Percentiles rank a stretch among this genome's conserved stretches.
Evolutionary conservation across 2,329 filamentous ascomycete species (phyloP).

Genomic region (Neospermospora avenae): DNA sequence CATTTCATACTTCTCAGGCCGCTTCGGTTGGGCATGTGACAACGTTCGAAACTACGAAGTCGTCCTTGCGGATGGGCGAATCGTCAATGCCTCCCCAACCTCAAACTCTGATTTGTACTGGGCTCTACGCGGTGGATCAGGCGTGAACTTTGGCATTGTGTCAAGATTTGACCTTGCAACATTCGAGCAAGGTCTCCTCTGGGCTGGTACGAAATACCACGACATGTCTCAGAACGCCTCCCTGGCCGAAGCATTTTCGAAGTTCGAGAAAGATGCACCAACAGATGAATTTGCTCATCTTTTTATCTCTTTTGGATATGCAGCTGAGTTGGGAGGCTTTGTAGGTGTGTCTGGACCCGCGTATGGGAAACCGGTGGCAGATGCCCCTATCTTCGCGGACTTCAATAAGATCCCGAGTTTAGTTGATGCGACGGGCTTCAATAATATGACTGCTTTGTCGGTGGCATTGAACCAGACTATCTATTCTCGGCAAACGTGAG

Average conservation of each 20-base stretch:
- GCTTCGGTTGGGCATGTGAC: constrained; percentile 23
- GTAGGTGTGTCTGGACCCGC: constrained; percentile 8
- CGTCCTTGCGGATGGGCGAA: constrained; percentile 34
- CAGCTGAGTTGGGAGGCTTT: constrained; percentile 12
- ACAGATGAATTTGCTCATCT: constrained; percentile 22
- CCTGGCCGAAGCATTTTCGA: constrained; percentile 12
- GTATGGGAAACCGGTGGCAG: constrained; percentile 22
- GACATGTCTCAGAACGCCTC: background rate
- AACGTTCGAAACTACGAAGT: constrained; percentile 28
- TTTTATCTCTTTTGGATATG: constrained; percentile 21
- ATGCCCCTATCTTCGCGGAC: constrained; percentile 24
- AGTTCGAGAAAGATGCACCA: constrained; percentile 19
- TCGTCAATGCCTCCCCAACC: constrained; percentile 26
- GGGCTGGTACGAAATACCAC: constrained; percentile 22
- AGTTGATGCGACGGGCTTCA: constrained; percentile 12
- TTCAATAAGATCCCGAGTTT: constrained; percentile 19
- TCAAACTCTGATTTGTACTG: constrained; percentile 34
- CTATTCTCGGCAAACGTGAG: constrained; percentile 17
- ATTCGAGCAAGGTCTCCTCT: constrained; percentile 25
- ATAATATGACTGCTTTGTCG: constrained; percentile 18
- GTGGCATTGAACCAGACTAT: constrained; percentile 19
- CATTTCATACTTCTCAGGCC: constrained; percentile 24
- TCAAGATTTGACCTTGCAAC: constrained; percentile 45
- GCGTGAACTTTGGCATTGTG: constrained; percentile 29
- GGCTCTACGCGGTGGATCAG: constrained; percentile 35